Evolutionary conservation across 1,284 basidiomycete species (phyloP).

Genomic region (Cutaneotrichosporon cutaneum): DNA sequence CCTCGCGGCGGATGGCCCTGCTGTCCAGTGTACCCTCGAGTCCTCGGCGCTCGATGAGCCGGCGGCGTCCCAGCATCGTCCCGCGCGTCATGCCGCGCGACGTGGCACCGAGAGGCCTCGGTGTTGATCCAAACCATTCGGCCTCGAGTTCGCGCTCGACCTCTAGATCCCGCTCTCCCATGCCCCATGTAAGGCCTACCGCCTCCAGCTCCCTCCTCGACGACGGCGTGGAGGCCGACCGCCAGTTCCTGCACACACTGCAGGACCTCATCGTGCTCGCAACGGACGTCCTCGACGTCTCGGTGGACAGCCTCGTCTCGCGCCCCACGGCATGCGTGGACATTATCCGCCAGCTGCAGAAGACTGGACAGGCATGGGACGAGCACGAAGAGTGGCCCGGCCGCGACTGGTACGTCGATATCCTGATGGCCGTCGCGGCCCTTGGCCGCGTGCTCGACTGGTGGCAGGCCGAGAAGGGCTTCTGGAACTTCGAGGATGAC

Average conservation of each 20-base stretch:
- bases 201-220: conserved; percentile 17
- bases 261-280: conserved; percentile 92
- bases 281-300: conserved; percentile 91
- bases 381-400: conserved; percentile 98
- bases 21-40: conserved; percentile 34
- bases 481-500: conserved; percentile 98
- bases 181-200: conserved; percentile 66
- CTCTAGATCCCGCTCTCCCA: conserved; percentile 89
- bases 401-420: conserved; percentile 96
- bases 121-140: conserved; percentile 51
- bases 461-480: conserved; percentile 99
- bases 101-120: not conserved
- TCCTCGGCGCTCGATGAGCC: conserved; percentile 35
- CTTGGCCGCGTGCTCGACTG: conserved; percentile 96
- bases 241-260: conserved; percentile 72
- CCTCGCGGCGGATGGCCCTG: conserved; percentile 31
- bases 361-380: conserved; percentile 91
- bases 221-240: conserved; percentile 31
- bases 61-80: conserved; percentile 41
- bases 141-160: conserved; percentile 89
- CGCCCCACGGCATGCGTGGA: conserved; percentile 81
- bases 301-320: conserved; percentile 77
- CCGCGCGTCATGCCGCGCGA: conserved; percentile 42
- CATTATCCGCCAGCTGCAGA: conserved; percentile 84
- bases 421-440: conserved; percentile 92